phyloP scores from a whole-genome alignment of 2,329 filamentous ascomycete species.

The Colletotrichum orbiculare region DNA sequence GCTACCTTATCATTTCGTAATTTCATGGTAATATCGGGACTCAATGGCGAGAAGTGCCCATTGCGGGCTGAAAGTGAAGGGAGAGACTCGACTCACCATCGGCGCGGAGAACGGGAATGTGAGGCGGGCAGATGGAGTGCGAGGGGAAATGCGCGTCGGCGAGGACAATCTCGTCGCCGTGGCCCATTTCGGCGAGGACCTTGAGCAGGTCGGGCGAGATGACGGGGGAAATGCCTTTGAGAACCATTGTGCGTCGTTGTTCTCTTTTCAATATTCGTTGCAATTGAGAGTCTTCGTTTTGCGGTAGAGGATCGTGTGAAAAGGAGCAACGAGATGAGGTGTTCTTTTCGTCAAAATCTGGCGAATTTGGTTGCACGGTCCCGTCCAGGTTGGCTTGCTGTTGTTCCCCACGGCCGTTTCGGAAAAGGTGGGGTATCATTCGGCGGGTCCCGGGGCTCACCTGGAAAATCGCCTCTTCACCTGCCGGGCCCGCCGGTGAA shows the following conservation, averaged over 20 bases:
- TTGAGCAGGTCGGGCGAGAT: conserved; percentile 35
- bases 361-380: too few relatives aligned
- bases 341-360: background rate
- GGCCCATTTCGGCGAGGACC: conserved; percentile 35
- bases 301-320: too few relatives aligned
- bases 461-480: too few relatives aligned
- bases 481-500: too few relatives aligned
- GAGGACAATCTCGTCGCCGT: conserved; percentile 32
- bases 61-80: too few relatives aligned
- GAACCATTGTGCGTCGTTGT: background rate
- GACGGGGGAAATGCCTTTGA: conserved; percentile 32
- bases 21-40: too few relatives aligned
- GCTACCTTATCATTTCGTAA: background rate
- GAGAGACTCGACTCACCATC: conserved; percentile 20
- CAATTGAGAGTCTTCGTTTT: background rate
- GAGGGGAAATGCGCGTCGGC: conserved; percentile 34
- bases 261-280: background rate
- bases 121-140: conserved; percentile 32
- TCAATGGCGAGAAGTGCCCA: background rate
- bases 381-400: too few relatives aligned
- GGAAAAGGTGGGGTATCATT: background rate
- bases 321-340: background rate
- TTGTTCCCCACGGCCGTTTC: conserved; percentile 2
- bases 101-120: conserved; percentile 28
- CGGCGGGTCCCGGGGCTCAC: background rate